Base-by-base conservation (phyloP, 148 eudicot species). In the Polygonum aviculare region DNA sequence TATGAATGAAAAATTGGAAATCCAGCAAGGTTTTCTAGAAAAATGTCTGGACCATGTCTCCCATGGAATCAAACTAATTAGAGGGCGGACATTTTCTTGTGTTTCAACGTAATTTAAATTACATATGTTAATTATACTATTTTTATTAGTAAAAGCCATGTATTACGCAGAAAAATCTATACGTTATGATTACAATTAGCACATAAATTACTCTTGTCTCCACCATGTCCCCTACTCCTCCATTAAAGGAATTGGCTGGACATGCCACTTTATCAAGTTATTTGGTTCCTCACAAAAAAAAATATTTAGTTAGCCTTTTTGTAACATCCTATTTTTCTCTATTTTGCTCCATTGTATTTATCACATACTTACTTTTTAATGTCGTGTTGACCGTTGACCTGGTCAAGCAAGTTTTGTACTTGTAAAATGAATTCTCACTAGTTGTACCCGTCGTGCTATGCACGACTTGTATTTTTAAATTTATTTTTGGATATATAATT, bases 11-110 rank as follows among this genome's bases (percentile, higher is more conserved):
- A 59, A 59, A 21, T 22, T 60, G 69, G 69, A 63, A 63, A 63
- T 63, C 69, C 69, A 63, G n/a, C 69, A 63, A 31, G 69, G 69
- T 63, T 12, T 63, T 18, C 40, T 14, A 63, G 33, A 14, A 33
- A 63, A 63, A 33, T 63, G 69, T 63, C 18, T 63, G 69, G 69
- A 33, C 18, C 40, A 63, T 63, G 69, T 63, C 39, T 33, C 69
- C 16, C 33, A 10, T 63, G 16, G 36, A 63, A 63, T 63, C 40
- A 63, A 40, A 63, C 69, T 63, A 63, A 63, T 63, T 12, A 63
- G 63, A 19, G 21, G 63, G 63, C 2, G 63, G 33, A 10, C 12
- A 57, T 57, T 22, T 57, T 63, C 2, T 63, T 12, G 69, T 63
- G 69, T 33, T 38, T 26, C 69, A 63, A 63, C 39, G 31, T 63